Conservation (phyloP, 441 rosid genomes). For the Adansonia gregorii region DNA sequence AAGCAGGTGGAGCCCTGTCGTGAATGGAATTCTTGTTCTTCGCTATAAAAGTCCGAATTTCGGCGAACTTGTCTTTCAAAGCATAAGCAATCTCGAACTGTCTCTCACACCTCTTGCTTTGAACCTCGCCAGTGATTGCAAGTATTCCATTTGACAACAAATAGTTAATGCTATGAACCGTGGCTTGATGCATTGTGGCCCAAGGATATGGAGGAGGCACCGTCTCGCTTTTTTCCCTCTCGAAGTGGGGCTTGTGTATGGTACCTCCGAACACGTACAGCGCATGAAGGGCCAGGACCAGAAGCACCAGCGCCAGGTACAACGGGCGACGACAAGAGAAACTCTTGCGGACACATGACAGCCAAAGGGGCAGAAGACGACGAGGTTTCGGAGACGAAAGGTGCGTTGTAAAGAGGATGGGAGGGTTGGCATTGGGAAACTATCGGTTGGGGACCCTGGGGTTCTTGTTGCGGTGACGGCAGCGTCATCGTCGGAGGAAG, state of each 20-base stretch:
- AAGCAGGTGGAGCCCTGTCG: constrained; percentile 57
- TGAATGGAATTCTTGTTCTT: constrained; percentile 45
- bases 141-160: constrained; percentile 36
- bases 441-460: no score
- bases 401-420: no score
- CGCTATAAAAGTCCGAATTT: constrained; percentile 44
- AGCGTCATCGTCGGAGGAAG: no score
- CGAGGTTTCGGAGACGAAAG: background rate
- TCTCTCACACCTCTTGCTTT: constrained; percentile 60
- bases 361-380: background rate
- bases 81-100: constrained; percentile 44
- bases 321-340: background rate
- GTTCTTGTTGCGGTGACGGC: no score
- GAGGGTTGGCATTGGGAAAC: no score
- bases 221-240: constrained; percentile 35
- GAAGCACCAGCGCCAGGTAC: background rate
- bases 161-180: constrained; percentile 36
- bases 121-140: constrained; percentile 48
- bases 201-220: constrained; percentile 60
- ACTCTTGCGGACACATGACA: background rate
- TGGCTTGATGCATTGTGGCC: constrained; percentile 58
- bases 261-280: constrained; percentile 36
- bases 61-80: constrained; percentile 49
- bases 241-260: constrained; percentile 28
- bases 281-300: background rate